These are phyloP conservation scores for Alternaria triticimaculans DNA, from an alignment of 2,329 filamentous ascomycete species.

Conservation along the genomic window DNA sequence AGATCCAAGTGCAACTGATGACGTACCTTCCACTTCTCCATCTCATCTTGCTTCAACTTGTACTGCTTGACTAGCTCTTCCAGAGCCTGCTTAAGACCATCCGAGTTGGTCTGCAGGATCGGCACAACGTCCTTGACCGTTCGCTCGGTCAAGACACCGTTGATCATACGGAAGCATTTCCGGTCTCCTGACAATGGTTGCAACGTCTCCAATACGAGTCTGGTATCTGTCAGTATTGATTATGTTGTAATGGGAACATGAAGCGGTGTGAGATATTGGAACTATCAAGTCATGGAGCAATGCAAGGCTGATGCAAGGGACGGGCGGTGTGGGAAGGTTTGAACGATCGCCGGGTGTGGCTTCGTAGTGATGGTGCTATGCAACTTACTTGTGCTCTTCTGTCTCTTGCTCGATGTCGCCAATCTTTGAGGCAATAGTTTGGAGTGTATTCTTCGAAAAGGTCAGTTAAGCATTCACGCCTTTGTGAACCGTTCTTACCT, in stretches of 20 bases:
- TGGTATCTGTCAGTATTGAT: constrained; percentile 50
- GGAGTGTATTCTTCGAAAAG: constrained; percentile 64
- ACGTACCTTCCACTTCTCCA: constrained; percentile 97
- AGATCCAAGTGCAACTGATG: background rate
- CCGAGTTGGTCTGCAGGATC: constrained; percentile 89
- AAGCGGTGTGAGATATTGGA: constrained; percentile 27
- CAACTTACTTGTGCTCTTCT: constrained; percentile 92
- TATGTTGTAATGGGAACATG: background rate
- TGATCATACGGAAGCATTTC: constrained; percentile 99
- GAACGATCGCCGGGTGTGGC: background rate
- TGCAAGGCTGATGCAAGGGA: constrained; percentile 18
- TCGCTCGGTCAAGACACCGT: constrained; percentile 92
- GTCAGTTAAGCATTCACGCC: background rate
- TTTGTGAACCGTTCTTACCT: constrained; percentile 33
- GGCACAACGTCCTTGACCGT: constrained; percentile 93
- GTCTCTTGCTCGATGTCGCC: constrained; percentile 97
- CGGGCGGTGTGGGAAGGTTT: constrained; percentile 26
- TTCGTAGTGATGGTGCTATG: background rate
- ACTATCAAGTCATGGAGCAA: constrained; percentile 5
- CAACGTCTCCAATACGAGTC: constrained; percentile 92
- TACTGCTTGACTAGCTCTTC: constrained; percentile 97
- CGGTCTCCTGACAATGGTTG: constrained; percentile 81
- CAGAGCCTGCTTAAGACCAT: constrained; percentile 90
- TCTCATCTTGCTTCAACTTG: constrained; percentile 89
- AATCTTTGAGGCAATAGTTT: constrained; percentile 94